Percentiles rank a stretch among this genome's conserved stretches.
Conservation (phyloP, 2,329 filamentous ascomycete genomes). For the Neurospora crassa region DNA sequence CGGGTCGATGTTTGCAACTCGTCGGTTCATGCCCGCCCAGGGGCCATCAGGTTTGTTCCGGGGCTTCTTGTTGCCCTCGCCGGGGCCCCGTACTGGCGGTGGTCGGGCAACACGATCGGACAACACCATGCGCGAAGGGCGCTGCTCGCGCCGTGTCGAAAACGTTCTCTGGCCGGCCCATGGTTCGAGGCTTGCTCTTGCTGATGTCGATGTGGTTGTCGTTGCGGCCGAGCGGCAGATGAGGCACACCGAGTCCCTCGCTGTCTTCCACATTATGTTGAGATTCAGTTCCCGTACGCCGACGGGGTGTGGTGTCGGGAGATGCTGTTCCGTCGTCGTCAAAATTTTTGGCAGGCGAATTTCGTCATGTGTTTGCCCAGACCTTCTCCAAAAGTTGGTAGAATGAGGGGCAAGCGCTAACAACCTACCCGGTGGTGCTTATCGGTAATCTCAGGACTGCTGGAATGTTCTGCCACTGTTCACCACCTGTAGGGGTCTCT, state of each 20-base stretch:
- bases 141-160: conserved; percentile 25
- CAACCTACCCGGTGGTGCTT: not conserved
- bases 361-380: not conserved
- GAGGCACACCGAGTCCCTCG: conserved; percentile 18
- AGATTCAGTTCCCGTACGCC: not conserved
- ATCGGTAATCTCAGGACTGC: not conserved
- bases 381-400: not conserved
- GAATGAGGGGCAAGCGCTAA: not conserved
- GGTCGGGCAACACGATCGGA: conserved; percentile 41
- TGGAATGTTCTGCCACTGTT: not conserved
- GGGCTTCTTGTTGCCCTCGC: conserved; percentile 24
- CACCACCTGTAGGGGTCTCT: not conserved
- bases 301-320: not conserved
- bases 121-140: conserved; percentile 49
- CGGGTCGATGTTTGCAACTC: conserved; percentile 31
- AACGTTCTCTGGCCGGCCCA: conserved; percentile 27
- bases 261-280: conserved; percentile 17
- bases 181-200: conserved; percentile 16
- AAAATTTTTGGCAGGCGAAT: not conserved
- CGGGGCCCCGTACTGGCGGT: conserved; percentile 18
- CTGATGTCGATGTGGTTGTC: conserved; percentile 5
- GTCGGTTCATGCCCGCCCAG: conserved; percentile 48
- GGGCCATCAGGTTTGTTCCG: conserved; percentile 37
- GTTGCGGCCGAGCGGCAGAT: conserved; percentile 15
- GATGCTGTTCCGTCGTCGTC: not conserved